Evolutionary conservation across 306 rosid genomes (phyloP).

Genomic region (Gastrolobium villosum): DNA sequence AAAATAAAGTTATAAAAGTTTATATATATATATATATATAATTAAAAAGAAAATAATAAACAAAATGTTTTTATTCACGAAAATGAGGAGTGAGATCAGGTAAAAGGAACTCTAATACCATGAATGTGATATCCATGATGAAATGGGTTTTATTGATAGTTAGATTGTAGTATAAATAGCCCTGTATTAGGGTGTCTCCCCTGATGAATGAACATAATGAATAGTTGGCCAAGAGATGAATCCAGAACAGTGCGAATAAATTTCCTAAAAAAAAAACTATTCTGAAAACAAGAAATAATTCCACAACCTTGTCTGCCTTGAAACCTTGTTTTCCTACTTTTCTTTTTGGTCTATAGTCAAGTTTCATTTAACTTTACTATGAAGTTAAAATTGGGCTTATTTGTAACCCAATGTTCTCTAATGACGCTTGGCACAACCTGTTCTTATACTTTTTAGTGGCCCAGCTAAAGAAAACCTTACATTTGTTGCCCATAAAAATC

Average conservation of each 20-base stretch:
- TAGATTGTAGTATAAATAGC: too few species aligned
- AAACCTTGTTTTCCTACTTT: background rate
- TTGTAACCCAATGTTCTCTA: constrained; percentile 12
- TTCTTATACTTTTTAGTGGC: background rate
- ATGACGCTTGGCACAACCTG: background rate
- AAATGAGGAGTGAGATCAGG: too few species aligned
- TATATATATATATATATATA: too few species aligned
- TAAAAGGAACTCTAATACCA: too few species aligned
- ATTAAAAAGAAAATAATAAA: too few species aligned
- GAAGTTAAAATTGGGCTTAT: background rate
- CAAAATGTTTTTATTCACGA: too few species aligned
- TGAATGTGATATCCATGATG: too few species aligned
- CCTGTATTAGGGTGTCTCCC: too few species aligned
- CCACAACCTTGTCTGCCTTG: background rate
- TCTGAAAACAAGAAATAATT: background rate
- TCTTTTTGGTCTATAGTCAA: background rate
- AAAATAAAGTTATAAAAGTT: too few species aligned
- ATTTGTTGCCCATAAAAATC: background rate
- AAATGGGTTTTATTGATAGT: too few species aligned
- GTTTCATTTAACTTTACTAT: background rate
- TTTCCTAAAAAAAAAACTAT: background rate
- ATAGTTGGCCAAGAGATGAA: background rate
- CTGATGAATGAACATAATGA: too few species aligned
- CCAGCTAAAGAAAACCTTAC: background rate
- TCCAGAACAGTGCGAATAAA: background rate